These are phyloP conservation scores for Phytophthora sansomeana DNA, from an alignment of 352 stramenopile genomes.

Conservation along the genomic window DNA sequence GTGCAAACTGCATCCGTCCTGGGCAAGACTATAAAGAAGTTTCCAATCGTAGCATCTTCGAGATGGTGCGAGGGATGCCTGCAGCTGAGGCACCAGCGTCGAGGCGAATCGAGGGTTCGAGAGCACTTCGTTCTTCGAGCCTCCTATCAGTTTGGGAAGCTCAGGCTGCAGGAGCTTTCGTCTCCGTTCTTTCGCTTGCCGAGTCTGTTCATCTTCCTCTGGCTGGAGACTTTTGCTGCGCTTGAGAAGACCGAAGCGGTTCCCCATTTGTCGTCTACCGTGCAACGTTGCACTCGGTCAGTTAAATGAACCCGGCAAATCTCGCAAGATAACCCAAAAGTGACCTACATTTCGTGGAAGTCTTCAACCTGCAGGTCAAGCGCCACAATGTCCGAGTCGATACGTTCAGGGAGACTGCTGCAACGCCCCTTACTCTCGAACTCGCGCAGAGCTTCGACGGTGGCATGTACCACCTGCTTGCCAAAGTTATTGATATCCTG, in stretches of 20 bases:
- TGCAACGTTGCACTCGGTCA: not conserved
- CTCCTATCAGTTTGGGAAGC: constrained; percentile 60
- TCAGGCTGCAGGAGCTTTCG: constrained; percentile 25
- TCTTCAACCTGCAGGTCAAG: constrained; percentile 23
- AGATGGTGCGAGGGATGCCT: constrained; percentile 57
- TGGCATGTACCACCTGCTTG: no score
- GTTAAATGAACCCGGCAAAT: constrained; percentile 8
- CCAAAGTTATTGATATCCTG: no score
- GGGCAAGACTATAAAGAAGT: constrained; percentile 63
- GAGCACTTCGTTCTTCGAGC: constrained; percentile 52
- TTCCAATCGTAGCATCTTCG: constrained; percentile 75
- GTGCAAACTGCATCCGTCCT: constrained; percentile 76
- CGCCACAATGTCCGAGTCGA: constrained; percentile 22
- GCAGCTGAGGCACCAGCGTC: constrained; percentile 68
- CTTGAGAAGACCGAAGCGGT: constrained; percentile 17
- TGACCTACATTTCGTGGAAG: constrained; percentile 16
- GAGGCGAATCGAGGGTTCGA: constrained; percentile 43
- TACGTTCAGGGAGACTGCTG: constrained; percentile 49
- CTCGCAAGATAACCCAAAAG: not conserved
- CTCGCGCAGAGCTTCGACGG: no score
- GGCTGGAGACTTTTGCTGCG: constrained; percentile 20
- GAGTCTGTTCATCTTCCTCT: constrained; percentile 7
- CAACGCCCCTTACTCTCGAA: constrained; percentile 53
- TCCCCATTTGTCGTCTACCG: constrained; percentile 23
- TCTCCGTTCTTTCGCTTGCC: constrained; percentile 35